These are phyloP conservation scores for Hypoxylon perforatum DNA, from an alignment of 495 filamentous ascomycete species.

Conservation along the genomic window DNA sequence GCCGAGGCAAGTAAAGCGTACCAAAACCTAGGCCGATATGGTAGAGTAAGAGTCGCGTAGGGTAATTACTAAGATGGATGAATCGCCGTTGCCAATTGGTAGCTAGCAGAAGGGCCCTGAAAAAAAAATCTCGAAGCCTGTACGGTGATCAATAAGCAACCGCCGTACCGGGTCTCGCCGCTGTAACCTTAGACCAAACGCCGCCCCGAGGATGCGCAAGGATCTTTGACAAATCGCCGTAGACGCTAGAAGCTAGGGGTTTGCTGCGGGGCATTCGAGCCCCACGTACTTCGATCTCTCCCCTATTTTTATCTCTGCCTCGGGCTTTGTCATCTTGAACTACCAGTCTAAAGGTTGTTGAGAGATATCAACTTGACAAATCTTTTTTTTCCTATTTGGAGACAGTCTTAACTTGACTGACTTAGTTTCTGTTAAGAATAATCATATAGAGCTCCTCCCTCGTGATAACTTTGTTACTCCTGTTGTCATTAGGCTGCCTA, in stretches of 20 bases:
- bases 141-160: conserved; percentile 32
- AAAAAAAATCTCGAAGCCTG: conserved; percentile 8
- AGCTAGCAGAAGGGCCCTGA: not conserved
- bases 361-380: not conserved
- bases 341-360: not conserved
- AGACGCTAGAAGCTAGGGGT: not conserved
- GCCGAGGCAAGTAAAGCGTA: conserved; percentile 2
- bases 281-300: not conserved
- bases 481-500: too few relatives aligned
- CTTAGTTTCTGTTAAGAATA: too few relatives aligned
- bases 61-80: conserved; percentile 27
- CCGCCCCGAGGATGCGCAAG: not conserved
- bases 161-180: conserved; percentile 13
- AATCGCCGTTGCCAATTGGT: not conserved
- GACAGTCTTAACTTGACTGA: too few relatives aligned
- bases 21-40: conserved; percentile 7
- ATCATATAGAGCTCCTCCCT: too few relatives aligned
- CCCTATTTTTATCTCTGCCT: not conserved
- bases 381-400: too few relatives aligned
- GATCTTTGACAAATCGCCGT: conserved; percentile 26
- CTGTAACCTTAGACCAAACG: not conserved
- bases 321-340: not conserved
- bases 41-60: not conserved
- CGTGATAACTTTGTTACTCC: too few relatives aligned
- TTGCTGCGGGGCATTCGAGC: not conserved